Base-by-base conservation (phyloP, 2,329 filamentous ascomycete species). In the Colletotrichum lupini region DNA sequence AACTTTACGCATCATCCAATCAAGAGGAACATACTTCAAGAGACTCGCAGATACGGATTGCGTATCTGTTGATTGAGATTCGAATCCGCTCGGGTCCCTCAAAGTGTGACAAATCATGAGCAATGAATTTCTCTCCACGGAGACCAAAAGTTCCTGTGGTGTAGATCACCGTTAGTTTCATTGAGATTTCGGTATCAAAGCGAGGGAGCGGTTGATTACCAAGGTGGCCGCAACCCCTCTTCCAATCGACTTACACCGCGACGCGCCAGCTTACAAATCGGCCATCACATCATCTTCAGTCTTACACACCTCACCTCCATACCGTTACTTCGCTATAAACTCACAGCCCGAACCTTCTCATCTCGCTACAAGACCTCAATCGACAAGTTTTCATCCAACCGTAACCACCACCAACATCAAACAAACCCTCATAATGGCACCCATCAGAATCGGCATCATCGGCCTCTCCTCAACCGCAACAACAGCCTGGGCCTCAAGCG, bases 391-490 rank as follows among this genome's bases (percentile, higher is more conserved):
- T 3, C 6, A 46, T 28, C 16, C 5, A 22, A 42, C 37, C 37
- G 6, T 16, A 5, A 2, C 12, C 28, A 4, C 28, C 6, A 11
- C 19, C 42, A 35, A 19, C 8, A 64, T 8, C 14, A 26, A 8
- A 3, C n/a, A 4, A 5, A 9, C 19, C n/a, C 8, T 16, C 5
- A 62, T 6, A 24, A 73, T 73, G 71, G 68, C 71, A 53, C 71
- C 85, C 12, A 89, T 91, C 73, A 86, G 87, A 66, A 80, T 88
- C n/a, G 90, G 86, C 49, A 82, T 92, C 24, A 83, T 91, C 72
- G 90, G 90, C 52, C 88, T 92, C 69, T 91, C 88, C 2, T 81
- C 86, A 67, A 82, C 83, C 2, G 86, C 88, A 65, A 83, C 83
- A 46, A 85, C 85, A 2, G 86, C 85, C 0, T 92, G 90, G 90